phyloP scores from a whole-genome alignment of 805 yeast genomes.

The Kregervanrija pseudodelftensis region DNA sequence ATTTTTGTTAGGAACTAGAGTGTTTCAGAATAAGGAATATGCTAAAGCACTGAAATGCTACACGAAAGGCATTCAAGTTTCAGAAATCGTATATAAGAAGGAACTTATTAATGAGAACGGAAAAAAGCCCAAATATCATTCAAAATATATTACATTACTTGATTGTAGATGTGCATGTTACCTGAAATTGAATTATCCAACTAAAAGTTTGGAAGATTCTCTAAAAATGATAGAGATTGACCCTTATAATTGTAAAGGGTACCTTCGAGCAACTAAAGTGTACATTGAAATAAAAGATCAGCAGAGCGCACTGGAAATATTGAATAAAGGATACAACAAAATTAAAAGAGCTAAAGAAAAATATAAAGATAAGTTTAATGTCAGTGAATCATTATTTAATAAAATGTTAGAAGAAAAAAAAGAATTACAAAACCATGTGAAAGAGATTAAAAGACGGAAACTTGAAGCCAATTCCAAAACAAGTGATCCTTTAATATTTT shows the following conservation, averaged over 20 bases:
- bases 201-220: conserved; percentile 33
- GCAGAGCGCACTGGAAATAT: conserved; percentile 30
- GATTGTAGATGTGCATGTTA: conserved; percentile 46
- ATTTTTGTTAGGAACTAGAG: conserved; percentile 13
- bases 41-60: conserved; percentile 17
- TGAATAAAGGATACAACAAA: conserved; percentile 32
- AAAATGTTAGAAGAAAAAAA: conserved; percentile 17
- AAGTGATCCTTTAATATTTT: conserved; percentile 15
- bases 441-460: neutral
- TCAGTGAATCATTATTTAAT: conserved; percentile 28
- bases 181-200: conserved; percentile 31
- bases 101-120: neutral
- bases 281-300: conserved; percentile 20
- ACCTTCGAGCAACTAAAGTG: conserved; percentile 37
- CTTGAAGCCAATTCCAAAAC: too few species aligned
- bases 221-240: conserved; percentile 28
- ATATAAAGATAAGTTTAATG: conserved; percentile 18
- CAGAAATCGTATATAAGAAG: conserved; percentile 7
- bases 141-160: conserved; percentile 13
- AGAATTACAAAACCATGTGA: neutral
- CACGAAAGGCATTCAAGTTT: conserved; percentile 12
- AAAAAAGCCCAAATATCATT: conserved; percentile 4
- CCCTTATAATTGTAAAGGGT: conserved; percentile 44
- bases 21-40: conserved; percentile 15
- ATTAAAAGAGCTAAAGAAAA: conserved; percentile 28